Evolutionary conservation across 2,329 filamentous ascomycete genomes (phyloP).

Genomic region (Alternaria brassicicola): DNA sequence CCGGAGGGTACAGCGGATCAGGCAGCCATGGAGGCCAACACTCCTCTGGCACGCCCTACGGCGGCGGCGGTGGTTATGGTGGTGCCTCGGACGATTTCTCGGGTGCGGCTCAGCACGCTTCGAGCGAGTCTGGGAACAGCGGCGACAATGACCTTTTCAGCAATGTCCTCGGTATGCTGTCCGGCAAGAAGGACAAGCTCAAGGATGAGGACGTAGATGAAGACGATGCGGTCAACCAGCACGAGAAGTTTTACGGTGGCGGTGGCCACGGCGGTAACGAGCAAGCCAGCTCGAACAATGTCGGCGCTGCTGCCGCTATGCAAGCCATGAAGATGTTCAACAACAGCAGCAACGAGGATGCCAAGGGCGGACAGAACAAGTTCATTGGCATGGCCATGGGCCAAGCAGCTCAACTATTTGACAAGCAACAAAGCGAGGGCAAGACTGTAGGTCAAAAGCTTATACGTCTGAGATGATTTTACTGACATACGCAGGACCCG

Average conservation of each 20-base stretch:
- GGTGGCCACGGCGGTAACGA: conserved; percentile 52
- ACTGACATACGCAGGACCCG: conserved; percentile 42
- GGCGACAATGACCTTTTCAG: conserved; percentile 62
- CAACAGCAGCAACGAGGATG: conserved; percentile 54
- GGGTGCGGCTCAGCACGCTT: conserved; percentile 61
- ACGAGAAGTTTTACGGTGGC: conserved; percentile 74
- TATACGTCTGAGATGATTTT: conserved; percentile 50
- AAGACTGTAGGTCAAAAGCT: conserved; percentile 55
- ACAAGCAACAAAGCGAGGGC: conserved; percentile 63
- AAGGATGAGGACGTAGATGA: conserved; percentile 64
- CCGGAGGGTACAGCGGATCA: conserved; percentile 29
- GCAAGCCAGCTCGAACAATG: conserved; percentile 52
- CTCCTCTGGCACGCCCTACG: conserved; percentile 53
- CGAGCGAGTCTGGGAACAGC: conserved; percentile 58
- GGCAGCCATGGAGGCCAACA: conserved; percentile 37
- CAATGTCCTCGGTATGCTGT: conserved; percentile 61
- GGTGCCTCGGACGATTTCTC: conserved; percentile 59
- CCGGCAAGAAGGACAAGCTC: conserved; percentile 59
- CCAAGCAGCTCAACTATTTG: conserved; percentile 80
- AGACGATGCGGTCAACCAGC: conserved; percentile 71
- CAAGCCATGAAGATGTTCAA: conserved; percentile 82
- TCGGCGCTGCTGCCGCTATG: conserved; percentile 72
- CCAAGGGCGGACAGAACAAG: conserved; percentile 68
- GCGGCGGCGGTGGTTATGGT: conserved; percentile 42
- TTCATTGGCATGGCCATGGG: conserved; percentile 87